These are phyloP conservation scores for Phaeotremella fagi DNA, from an alignment of 768 basidiomycete genomes.

Conservation along the genomic window DNA sequence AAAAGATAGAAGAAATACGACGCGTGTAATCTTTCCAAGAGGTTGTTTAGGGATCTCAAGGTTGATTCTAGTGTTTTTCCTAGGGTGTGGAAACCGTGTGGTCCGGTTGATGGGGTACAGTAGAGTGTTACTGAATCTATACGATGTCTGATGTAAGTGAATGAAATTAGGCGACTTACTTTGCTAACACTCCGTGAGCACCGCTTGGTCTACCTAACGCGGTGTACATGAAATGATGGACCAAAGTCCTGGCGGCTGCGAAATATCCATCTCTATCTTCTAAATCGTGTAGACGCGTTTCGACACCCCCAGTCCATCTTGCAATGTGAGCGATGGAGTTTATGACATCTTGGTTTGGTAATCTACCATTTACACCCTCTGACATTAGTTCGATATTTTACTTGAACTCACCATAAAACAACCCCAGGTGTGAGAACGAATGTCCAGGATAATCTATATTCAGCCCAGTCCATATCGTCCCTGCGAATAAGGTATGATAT, in stretches of 20 bases:
- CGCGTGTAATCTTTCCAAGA: slow-evolving; percentile 91
- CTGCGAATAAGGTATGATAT: slow-evolving; percentile 71
- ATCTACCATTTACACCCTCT: slow-evolving; percentile 93
- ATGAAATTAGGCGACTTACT: slow-evolving; percentile 52
- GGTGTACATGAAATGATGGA: slow-evolving; percentile 68
- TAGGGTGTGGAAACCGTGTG: slow-evolving; percentile 90
- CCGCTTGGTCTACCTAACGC: slow-evolving; percentile 77
- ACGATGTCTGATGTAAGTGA: slow-evolving; percentile 61
- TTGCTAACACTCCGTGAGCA: slow-evolving; percentile 82
- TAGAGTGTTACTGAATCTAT: slow-evolving; percentile 92
- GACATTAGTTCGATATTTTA: slow-evolving; percentile 1
- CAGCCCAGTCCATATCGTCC: slow-evolving; percentile 91
- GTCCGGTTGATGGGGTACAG: slow-evolving; percentile 77
- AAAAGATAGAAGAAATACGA: slow-evolving; percentile 96
- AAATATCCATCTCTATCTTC: slow-evolving; percentile 43
- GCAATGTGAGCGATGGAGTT: slow-evolving; percentile 75
- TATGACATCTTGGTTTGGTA: slow-evolving; percentile 92
- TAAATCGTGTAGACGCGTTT: slow-evolving; percentile 73
- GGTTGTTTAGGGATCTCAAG: slow-evolving; percentile 83
- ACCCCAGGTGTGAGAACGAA: slow-evolving; percentile 91
- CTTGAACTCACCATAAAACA: slow-evolving; percentile 82
- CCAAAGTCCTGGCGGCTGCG: slow-evolving; percentile 60
- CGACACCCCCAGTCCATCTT: slow-evolving; percentile 65
- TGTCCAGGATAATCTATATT: slow-evolving; percentile 95
- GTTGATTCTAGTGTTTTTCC: slow-evolving; percentile 86